Evolutionary conservation across 2,329 filamentous ascomycete species (phyloP), one percentile per base, ranked within the genome.

Genomic region (Pseudocercospora vitis): DNA sequence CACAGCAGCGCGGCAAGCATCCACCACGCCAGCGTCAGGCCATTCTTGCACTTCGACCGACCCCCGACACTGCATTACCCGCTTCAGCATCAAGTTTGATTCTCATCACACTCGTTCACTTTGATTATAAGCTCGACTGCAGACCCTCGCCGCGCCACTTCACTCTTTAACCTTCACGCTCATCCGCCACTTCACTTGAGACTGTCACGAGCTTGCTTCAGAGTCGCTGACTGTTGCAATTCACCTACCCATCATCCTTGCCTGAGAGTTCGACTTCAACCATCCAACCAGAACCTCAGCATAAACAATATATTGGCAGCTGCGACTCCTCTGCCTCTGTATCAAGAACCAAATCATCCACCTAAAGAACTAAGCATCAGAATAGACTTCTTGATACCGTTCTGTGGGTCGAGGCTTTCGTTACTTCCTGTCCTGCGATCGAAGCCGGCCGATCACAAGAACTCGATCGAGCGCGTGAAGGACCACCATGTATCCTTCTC

Each of bases 21-120:
- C 45, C 21, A 48, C 31, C 29, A 19, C 37, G 21, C 26, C 23
- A 47, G 24, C 45, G 23, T 48, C 45, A 37, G 19, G 29, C 37
- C 23, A 33, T 37, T 33, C 18, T 23, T 37, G 29, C 44, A 19
- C 44, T 37, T 48, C 45, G 45, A 33, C 26, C 3, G n/a, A 48
- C 46, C 29, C 24, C 32, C 46, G 18, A 48, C 45, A n/a, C 26
- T 31, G 24, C 32, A 23, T 16, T 23, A 28, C 42, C 39, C 18
- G 16, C 42, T 24, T n/a, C 29, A 44, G 12, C 40, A 44, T 26
- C 7, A 12, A 23, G 12, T 24, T 31, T 19, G 19, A 5, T n/a
- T n/a, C 21, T 16, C 32, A 35, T 37, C 46, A 48, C 46, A 37
- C 46, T 48, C 46, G 29, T 37, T 48, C 31, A 35, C 46, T 48